These are phyloP conservation scores for Protea cynaroides DNA, from an alignment of 164 flowering plant species.

Conservation along the genomic window DNA sequence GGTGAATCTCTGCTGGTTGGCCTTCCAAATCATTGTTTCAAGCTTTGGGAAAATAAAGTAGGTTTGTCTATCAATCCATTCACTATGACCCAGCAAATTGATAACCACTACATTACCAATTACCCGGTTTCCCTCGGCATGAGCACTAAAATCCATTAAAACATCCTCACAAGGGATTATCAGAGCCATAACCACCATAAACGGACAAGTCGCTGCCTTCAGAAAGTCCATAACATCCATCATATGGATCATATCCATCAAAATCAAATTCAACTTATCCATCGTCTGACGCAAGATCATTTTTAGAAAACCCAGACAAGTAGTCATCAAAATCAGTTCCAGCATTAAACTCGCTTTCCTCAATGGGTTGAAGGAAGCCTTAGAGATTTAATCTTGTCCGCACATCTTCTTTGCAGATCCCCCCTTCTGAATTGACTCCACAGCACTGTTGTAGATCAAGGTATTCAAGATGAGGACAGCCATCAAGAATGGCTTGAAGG, in stretches of 20 bases:
- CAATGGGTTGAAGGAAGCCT: slow-evolving; percentile 13
- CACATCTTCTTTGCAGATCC: slow-evolving; percentile 17
- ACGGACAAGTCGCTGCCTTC: not conserved
- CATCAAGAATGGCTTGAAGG: slow-evolving; percentile 26
- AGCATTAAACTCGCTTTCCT: not conserved
- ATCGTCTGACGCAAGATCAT: not conserved
- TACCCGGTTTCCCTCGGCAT: too few species aligned
- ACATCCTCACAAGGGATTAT: too few species aligned
- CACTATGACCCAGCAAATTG: too few species aligned
- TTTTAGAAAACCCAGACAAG: not conserved
- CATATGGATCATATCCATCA: not conserved
- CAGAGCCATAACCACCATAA: not conserved
- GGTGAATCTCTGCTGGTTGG: too few species aligned
- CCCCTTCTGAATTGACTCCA: slow-evolving; percentile 14
- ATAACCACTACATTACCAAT: too few species aligned
- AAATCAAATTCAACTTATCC: too few species aligned
- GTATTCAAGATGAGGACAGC: slow-evolving; percentile 27
- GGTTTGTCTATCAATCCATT: too few species aligned
- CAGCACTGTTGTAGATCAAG: slow-evolving; percentile 27
- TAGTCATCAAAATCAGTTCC: not conserved
- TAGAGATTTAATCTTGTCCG: slow-evolving; percentile 13
- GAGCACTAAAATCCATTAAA: too few species aligned
- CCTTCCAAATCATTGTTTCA: too few species aligned
- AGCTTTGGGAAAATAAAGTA: too few species aligned
- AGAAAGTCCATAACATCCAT: not conserved